Evolutionary conservation across 352 stramenopile species (phyloP).

Genomic region (Thraustochytrium sp.): DNA sequence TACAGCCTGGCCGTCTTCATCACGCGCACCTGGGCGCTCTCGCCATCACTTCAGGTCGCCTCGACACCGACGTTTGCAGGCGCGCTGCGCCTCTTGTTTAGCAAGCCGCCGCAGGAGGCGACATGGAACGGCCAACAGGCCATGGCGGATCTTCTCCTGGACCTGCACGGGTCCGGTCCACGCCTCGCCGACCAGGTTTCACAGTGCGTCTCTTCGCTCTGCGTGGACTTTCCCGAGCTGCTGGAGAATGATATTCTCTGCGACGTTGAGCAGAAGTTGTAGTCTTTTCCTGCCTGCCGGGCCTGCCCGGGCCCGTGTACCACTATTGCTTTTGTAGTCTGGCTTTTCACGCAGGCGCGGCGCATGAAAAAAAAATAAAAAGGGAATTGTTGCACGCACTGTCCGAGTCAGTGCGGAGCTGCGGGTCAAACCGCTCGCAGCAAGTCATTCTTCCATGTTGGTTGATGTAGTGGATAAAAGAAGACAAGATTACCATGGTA

Average conservation of each 20-base stretch:
- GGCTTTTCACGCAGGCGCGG: too few relatives aligned
- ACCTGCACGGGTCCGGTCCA: not conserved
- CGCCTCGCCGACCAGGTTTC: not conserved
- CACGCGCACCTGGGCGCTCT: not conserved
- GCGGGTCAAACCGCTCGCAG: too few relatives aligned
- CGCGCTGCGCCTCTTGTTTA: not conserved
- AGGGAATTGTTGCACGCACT: too few relatives aligned
- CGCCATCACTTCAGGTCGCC: not conserved
- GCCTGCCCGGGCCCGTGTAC: too few relatives aligned
- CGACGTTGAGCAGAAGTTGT: not conserved
- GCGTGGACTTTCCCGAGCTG: not conserved
- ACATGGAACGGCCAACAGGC: conserved; percentile 4
- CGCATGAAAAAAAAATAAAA: too few relatives aligned
- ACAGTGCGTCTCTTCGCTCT: not conserved
- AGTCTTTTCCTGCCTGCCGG: not conserved
- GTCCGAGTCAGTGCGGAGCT: too few relatives aligned
- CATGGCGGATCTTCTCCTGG: not conserved
- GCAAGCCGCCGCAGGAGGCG: not conserved
- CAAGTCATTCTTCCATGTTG: too few relatives aligned
- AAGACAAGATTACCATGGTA: too few relatives aligned
- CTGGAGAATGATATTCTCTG: conserved; percentile 4
- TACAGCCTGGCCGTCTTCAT: conserved; percentile 12
- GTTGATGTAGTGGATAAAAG: too few relatives aligned
- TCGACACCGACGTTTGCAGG: not conserved
- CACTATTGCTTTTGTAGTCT: too few relatives aligned